phyloP scores from a whole-genome alignment of 1,284 basidiomycete genomes.

The Tilletia walkeri region DNA sequence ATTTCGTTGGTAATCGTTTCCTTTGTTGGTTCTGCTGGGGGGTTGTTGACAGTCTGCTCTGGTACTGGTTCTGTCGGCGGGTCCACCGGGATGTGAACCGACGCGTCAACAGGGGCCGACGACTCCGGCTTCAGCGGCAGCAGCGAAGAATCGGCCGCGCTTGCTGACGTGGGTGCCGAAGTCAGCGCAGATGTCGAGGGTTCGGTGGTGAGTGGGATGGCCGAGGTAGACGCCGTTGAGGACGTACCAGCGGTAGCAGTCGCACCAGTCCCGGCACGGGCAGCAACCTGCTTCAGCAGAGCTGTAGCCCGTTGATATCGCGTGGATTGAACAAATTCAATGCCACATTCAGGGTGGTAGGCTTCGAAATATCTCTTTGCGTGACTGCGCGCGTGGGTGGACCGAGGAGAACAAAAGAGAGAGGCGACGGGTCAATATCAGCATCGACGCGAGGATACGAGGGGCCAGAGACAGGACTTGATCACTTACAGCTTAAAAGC shows the following conservation, averaged over 20 bases:
- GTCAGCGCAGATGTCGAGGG: no score
- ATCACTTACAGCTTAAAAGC: slow-evolving; percentile 32
- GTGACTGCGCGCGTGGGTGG: slow-evolving; percentile 25
- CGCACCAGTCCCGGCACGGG: background rate
- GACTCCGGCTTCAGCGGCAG: no score
- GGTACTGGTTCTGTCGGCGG: no score
- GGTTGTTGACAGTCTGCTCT: background rate
- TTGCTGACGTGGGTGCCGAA: background rate
- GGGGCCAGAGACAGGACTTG: background rate
- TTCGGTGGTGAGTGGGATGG: background rate
- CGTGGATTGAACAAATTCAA: slow-evolving; percentile 51
- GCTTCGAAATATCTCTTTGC: slow-evolving; percentile 52
- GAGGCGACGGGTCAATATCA: no score
- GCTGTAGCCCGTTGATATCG: slow-evolving; percentile 37
- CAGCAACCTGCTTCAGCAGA: slow-evolving; percentile 1
- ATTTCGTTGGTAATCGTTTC: background rate
- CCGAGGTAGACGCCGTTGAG: background rate
- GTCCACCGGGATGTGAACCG: no score
- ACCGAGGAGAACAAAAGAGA: background rate
- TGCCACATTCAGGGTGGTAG: slow-evolving; percentile 51
- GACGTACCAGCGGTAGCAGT: background rate
- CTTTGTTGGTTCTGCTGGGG: background rate
- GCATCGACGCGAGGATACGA: no score
- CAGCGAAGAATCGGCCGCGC: background rate
- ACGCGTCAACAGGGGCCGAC: no score